Conservation (phyloP, 2,329 filamentous ascomycete species). For the Cladosporium sp. region DNA sequence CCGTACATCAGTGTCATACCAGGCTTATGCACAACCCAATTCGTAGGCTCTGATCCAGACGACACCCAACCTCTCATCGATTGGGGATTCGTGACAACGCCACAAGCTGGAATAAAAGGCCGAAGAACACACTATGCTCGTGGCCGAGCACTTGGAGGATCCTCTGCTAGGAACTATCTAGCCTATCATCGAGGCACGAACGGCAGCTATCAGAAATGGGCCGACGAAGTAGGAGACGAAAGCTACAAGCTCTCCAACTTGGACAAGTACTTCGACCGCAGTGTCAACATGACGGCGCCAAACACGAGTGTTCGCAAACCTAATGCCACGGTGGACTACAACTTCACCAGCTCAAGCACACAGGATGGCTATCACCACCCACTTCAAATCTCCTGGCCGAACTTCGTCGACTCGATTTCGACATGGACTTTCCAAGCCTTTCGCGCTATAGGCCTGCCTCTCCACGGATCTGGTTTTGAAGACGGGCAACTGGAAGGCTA, state of each 20-base stretch:
- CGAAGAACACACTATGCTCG: constrained; percentile 30
- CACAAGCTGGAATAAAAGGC: constrained; percentile 26
- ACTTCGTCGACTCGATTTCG: constrained; percentile 31
- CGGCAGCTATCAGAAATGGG: constrained; percentile 38
- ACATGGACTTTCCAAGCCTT: constrained; percentile 33
- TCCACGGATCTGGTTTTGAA: constrained; percentile 31
- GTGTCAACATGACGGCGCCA: constrained; percentile 26
- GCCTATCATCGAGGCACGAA: constrained; percentile 34
- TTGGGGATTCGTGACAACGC: constrained; percentile 32
- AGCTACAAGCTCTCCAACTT: constrained; percentile 33
- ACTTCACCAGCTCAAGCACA: constrained; percentile 25
- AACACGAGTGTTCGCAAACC: constrained; percentile 23
- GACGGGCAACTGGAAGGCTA: constrained; percentile 27
- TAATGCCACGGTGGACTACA: constrained; percentile 32
- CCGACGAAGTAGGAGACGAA: constrained; percentile 38
- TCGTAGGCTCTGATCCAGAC: constrained; percentile 12
- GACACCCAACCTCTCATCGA: constrained; percentile 31
- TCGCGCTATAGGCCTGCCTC: constrained; percentile 31
- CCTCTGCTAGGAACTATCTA: constrained; percentile 31
- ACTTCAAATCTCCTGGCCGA: constrained; percentile 35
- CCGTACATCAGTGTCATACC: constrained; percentile 11
- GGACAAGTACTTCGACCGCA: constrained; percentile 28
- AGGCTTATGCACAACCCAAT: constrained; percentile 9
- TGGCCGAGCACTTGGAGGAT: constrained; percentile 34
- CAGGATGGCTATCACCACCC: constrained; percentile 25